Conservation (phyloP, 2,329 filamentous ascomycete species). For the Xylariaceae sp. region DNA sequence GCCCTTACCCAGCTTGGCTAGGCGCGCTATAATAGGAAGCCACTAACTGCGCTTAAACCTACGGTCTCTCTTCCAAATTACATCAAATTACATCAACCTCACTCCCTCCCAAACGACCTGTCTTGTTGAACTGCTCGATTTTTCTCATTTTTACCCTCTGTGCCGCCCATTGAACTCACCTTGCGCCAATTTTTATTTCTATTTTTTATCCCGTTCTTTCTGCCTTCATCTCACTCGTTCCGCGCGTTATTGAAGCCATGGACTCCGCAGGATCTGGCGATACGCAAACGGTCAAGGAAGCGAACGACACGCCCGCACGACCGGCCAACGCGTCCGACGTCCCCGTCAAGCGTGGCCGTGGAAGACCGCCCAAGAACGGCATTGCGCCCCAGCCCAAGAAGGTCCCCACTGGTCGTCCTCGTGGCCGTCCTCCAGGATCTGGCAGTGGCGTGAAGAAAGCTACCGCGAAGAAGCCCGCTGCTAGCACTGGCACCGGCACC, state of each 20-base stretch:
- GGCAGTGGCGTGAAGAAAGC: constrained; percentile 32
- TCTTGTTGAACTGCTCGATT: background rate
- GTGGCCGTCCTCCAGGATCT: constrained; percentile 44
- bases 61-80: background rate
- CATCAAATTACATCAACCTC: background rate
- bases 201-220: background rate
- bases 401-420: constrained; percentile 40
- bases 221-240: background rate
- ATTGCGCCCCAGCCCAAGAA: constrained; percentile 32
- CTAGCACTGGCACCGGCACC: constrained; percentile 17
- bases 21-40: background rate
- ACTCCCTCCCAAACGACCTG: background rate
- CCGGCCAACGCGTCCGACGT: constrained; percentile 19
- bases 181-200: background rate
- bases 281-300: constrained; percentile 11
- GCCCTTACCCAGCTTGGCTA: background rate
- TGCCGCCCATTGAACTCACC: background rate
- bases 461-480: constrained; percentile 20
- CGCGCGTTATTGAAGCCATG: constrained; percentile 17
- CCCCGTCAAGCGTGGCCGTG: constrained; percentile 35
- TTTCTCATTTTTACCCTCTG: background rate
- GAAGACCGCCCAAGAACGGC: constrained; percentile 38
- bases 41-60: background rate
- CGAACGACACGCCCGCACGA: background rate
- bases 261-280: constrained; percentile 4